phyloP scores from a whole-genome alignment of 2,329 filamentous ascomycete genomes.

The Pseudocercospora crystallina region DNA sequence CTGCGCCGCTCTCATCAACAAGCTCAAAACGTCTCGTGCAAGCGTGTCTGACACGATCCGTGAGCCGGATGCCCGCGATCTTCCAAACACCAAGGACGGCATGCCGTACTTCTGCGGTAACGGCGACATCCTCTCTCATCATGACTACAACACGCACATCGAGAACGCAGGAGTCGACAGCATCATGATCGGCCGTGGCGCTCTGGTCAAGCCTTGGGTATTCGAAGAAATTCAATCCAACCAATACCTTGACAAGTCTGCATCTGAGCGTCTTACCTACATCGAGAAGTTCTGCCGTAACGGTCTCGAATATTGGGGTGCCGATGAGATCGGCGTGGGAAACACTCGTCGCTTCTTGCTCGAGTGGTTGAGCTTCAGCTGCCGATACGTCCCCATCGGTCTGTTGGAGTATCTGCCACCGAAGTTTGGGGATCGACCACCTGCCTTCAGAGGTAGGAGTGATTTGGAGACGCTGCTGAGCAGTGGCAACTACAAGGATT shows the following conservation, averaged over 20 bases:
- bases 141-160: constrained; percentile 79
- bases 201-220: constrained; percentile 95
- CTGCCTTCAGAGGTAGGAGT: constrained; percentile 77
- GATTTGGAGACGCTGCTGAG: constrained; percentile 92
- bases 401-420: constrained; percentile 86
- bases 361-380: constrained; percentile 92
- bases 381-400: constrained; percentile 87
- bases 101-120: constrained; percentile 83
- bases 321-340: constrained; percentile 89
- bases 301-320: constrained; percentile 91
- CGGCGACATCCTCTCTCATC: constrained; percentile 91
- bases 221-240: constrained; percentile 93
- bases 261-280: constrained; percentile 78
- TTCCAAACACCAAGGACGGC: constrained; percentile 59
- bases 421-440: constrained; percentile 83
- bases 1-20: constrained; percentile 79
- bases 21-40: constrained; percentile 69
- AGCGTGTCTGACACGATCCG: constrained; percentile 70
- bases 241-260: constrained; percentile 94
- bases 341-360: constrained; percentile 88
- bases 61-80: constrained; percentile 73
- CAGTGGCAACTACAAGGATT: constrained; percentile 91
- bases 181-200: constrained; percentile 97
- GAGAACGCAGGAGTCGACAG: constrained; percentile 77
- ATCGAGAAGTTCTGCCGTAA: constrained; percentile 88